Percentiles rank a stretch among this genome's conserved stretches.
Conservation (phyloP, 192 early-diverging fungal genomes). For the Coemansia sp. region DNA sequence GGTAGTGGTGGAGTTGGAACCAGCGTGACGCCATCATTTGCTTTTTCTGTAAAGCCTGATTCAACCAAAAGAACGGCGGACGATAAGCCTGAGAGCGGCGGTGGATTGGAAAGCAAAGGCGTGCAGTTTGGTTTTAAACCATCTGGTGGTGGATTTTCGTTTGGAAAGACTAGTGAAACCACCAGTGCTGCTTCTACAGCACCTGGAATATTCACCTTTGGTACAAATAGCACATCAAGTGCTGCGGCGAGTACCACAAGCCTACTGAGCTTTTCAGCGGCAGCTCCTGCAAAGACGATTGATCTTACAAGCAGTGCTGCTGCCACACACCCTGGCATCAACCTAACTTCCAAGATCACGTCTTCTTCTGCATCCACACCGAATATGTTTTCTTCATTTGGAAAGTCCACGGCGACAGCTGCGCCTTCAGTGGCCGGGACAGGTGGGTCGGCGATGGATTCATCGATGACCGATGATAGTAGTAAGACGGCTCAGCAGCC, state of each 20-base stretch:
- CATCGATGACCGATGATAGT: background rate
- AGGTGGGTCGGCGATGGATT: background rate
- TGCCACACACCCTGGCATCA: background rate
- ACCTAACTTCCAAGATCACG: background rate
- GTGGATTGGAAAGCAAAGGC: conserved; percentile 2
- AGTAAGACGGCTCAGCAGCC: background rate
- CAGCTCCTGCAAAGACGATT: conserved; percentile 27
- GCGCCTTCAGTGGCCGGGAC: background rate
- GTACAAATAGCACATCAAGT: conserved; percentile 1
- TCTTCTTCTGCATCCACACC: conserved; percentile 5
- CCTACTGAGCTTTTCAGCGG: conserved; percentile 6
- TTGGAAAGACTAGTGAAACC: conserved; percentile 15
- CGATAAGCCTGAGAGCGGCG: background rate
- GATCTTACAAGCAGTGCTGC: conserved; percentile 25
- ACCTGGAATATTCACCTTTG: conserved; percentile 13
- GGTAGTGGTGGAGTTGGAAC: background rate
- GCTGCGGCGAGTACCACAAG: background rate
- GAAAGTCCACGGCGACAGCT: conserved; percentile 6
- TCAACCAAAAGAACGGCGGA: background rate
- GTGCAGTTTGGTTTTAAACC: conserved; percentile 7
- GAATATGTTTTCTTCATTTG: conserved; percentile 20
- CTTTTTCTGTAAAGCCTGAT: conserved; percentile 5
- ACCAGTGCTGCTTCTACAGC: background rate
- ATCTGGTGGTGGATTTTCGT: conserved; percentile 13
- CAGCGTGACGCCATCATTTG: conserved; percentile 6